Conservation (phyloP, 768 basidiomycete genomes). For the Mycena indigotica region DNA sequence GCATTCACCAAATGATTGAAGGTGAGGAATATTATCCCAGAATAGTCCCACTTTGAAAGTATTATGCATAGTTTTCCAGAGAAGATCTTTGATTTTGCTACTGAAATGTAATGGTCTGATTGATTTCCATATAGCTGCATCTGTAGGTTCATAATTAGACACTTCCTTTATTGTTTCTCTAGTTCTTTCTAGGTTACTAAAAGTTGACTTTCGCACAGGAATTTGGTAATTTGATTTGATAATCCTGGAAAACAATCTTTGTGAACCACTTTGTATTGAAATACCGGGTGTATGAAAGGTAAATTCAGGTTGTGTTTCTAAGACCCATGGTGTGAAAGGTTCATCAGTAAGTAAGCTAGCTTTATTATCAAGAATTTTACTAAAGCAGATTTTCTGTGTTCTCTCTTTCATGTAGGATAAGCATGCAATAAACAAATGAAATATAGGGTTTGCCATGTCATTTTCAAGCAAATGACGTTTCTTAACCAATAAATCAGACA, state of each 20-base stretch:
- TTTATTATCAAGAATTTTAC: neutral
- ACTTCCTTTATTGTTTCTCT: neutral
- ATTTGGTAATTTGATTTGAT: neutral
- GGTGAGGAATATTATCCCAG: conserved; percentile 16
- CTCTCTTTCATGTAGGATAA: neutral
- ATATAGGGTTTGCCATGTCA: neutral
- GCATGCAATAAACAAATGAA: neutral
- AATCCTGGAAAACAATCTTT: neutral
- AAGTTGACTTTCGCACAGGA: conserved; percentile 1
- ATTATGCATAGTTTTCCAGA: conserved; percentile 17
- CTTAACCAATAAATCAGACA: neutral
- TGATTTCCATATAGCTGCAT: conserved; percentile 6
- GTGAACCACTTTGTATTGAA: neutral
- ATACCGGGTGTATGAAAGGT: neutral
- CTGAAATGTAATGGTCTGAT: neutral
- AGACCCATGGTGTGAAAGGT: neutral
- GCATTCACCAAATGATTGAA: neutral
- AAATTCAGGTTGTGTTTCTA: neutral
- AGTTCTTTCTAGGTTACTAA: neutral
- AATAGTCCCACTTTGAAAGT: conserved; percentile 12
- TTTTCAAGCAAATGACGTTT: neutral
- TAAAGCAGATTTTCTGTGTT: neutral
- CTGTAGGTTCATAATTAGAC: neutral
- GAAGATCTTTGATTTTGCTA: neutral
- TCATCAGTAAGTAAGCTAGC: neutral